A percentile compares a stretch with the other conserved stretches of the same genome.
These are phyloP conservation scores for Penicillium sp. DNA, from an alignment of 2,329 filamentous ascomycete genomes.

Conservation along the genomic window DNA sequence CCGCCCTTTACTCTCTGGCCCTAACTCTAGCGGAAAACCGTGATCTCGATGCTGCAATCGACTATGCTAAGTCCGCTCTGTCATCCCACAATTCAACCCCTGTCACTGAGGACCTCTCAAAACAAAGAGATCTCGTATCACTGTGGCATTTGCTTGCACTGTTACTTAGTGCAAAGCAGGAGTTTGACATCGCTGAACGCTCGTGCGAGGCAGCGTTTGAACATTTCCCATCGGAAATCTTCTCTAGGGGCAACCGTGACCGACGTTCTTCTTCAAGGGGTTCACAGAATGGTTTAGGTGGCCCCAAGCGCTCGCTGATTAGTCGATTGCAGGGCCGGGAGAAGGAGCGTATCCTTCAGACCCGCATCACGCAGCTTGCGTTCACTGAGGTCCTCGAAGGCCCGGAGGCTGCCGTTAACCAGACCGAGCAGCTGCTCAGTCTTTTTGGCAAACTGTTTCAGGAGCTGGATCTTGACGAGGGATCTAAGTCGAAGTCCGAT, in stretches of 20 bases:
- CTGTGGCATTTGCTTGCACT: slow-evolving; percentile 91
- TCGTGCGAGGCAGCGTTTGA: slow-evolving; percentile 91
- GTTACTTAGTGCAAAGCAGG: slow-evolving; percentile 80
- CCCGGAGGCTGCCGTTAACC: slow-evolving; percentile 81
- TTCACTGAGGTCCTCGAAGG: slow-evolving; percentile 83
- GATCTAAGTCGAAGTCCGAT: slow-evolving; percentile 30
- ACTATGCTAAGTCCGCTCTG: slow-evolving; percentile 76
- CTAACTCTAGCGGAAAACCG: slow-evolving; percentile 86
- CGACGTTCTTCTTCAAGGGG: slow-evolving; percentile 36
- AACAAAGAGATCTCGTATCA: slow-evolving; percentile 62
- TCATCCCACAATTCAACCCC: slow-evolving; percentile 49
- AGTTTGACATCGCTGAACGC: slow-evolving; percentile 75
- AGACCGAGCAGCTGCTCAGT: slow-evolving; percentile 78
- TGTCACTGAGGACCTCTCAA: slow-evolving; percentile 30
- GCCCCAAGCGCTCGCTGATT: slow-evolving; percentile 55
- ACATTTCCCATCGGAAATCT: slow-evolving; percentile 72
- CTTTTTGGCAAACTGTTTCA: slow-evolving; percentile 83
- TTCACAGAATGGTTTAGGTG: slow-evolving; percentile 22
- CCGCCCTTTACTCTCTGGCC: slow-evolving; percentile 77
- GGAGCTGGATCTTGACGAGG: slow-evolving; percentile 49
- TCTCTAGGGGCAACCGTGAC: slow-evolving; percentile 61
- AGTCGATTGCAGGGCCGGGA: slow-evolving; percentile 82
- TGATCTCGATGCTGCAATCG: slow-evolving; percentile 77
- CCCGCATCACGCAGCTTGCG: slow-evolving; percentile 91
- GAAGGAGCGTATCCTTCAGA: slow-evolving; percentile 83